Base-by-base conservation (phyloP, 2,329 filamentous ascomycete genomes). In the Apiospora malaysiana region DNA sequence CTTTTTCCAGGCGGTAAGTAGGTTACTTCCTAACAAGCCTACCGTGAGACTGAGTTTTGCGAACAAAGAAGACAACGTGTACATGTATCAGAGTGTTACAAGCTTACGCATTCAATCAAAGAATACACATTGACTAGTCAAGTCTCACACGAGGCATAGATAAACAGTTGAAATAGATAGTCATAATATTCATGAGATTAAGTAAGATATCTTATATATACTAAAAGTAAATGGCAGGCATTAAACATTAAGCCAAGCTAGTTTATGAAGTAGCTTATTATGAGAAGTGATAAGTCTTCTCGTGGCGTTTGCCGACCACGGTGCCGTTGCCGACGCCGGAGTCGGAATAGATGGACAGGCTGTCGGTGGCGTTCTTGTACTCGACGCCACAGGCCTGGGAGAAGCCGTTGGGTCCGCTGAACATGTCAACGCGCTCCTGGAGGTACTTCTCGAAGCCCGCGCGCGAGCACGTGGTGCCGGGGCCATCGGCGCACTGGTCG, bases 401-500 rank as follows among this genome's bases (percentile, higher is more conserved):
- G 72, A 81, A 86, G 18, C 40, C 37, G 14, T 59, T 59, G 51
- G 25, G 25, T 0, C 83, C 83, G 0, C 76, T 76, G 69, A 84
- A 84, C 76, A 80, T 76, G 6, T 78, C 79, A 1, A 77, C 77
- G 10, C 84, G 78, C 40, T 81, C 75, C 71, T 81, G 76, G 32
- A 85, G n/a, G 71, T 83, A 85, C 18, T 74, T 72, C 70, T 80
- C 76, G 63, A 86, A 84, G 0, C 77, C 80, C 4, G 75, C 71
- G 68, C 81, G 75, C 9, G 84, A 83, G 75, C 84, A 86, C 69
- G 78, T 82, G 10, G 82, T 83, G 2, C 82, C 84, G 0, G 84
- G 84, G 0, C 84, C 84, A 70, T 84, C 83, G 0, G 74, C 78
- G 70, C 84, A 86, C 66, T 78, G 79, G 0, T 82, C 80, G 69